phyloP scores from a whole-genome alignment of 768 basidiomycete species.

The Trametes meyenii region DNA sequence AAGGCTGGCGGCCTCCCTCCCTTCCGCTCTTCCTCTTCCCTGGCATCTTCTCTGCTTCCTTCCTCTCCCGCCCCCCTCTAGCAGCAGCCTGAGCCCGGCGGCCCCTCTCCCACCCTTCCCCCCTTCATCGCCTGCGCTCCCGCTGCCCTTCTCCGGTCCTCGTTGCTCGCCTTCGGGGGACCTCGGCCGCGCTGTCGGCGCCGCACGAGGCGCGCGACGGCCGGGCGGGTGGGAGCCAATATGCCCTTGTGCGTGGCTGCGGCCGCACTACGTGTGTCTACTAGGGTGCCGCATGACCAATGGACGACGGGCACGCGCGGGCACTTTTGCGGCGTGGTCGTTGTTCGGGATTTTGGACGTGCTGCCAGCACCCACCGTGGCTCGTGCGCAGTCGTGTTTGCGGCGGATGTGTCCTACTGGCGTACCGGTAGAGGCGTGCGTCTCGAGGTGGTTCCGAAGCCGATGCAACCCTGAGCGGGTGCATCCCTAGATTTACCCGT shows the following conservation, averaged over 20 bases:
- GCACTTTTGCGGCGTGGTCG: neutral
- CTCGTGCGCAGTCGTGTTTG: too few species aligned
- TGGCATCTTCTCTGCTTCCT: neutral
- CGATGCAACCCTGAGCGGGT: too few species aligned
- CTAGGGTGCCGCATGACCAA: neutral
- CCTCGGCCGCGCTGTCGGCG: neutral
- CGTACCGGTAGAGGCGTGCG: too few species aligned
- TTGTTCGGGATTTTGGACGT: too few species aligned
- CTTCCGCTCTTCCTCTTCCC: neutral
- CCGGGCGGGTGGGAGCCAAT: constrained; percentile 13
- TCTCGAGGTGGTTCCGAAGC: too few species aligned
- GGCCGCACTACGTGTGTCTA: neutral
- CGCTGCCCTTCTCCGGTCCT: neutral
- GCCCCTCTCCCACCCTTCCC: neutral
- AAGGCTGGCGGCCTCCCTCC: neutral
- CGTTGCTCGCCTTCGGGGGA: neutral
- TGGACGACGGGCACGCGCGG: neutral
- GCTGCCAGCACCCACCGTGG: too few species aligned
- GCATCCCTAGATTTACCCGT: too few species aligned
- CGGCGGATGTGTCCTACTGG: neutral
- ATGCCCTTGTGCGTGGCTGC: constrained; percentile 13
- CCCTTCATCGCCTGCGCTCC: neutral
- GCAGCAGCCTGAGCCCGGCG: too few species aligned
- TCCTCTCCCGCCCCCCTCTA: too few species aligned
- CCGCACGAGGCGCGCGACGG: neutral